Conservation (phyloP, 768 basidiomycete genomes). For the Imleria badia region DNA sequence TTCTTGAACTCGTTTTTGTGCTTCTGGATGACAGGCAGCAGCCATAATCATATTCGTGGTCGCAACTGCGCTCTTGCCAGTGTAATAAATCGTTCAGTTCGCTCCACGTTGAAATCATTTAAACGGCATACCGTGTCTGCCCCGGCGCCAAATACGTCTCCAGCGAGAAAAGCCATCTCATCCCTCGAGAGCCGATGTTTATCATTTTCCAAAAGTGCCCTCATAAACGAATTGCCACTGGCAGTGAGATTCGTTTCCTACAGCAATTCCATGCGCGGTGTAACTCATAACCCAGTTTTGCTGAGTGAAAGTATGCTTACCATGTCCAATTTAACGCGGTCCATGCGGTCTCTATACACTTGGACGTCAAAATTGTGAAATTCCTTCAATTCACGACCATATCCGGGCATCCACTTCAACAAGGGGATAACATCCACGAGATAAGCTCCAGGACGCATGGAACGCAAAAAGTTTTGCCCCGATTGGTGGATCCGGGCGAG, state of each 20-base stretch:
- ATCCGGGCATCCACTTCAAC: conserved; percentile 53
- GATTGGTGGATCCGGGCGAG: conserved; percentile 17
- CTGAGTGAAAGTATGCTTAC: conserved; percentile 21
- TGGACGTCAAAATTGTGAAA: conserved; percentile 51
- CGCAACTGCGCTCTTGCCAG: conserved; percentile 50
- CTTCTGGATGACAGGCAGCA: conserved; percentile 50
- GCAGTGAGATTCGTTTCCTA: conserved; percentile 13
- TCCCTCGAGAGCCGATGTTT: conserved; percentile 48
- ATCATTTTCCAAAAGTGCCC: conserved; percentile 47
- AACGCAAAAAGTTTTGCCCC: conserved; percentile 22
- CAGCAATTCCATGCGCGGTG: too few species aligned
- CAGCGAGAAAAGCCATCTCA: conserved; percentile 59
- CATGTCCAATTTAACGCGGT: conserved; percentile 45
- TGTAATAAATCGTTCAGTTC: neutral
- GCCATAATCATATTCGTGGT: conserved; percentile 53
- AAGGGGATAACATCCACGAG: conserved; percentile 35
- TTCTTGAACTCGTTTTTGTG: conserved; percentile 48
- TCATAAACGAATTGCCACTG: conserved; percentile 42
- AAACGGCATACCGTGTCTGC: conserved; percentile 43
- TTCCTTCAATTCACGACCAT: conserved; percentile 48
- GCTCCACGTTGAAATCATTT: too few species aligned
- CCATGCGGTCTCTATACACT: conserved; percentile 50
- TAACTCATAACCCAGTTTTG: neutral
- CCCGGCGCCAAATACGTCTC: conserved; percentile 59
- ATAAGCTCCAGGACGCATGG: conserved; percentile 33